Conservation (phyloP, 305 asterid genomes). For the Rubia tinctorum region DNA sequence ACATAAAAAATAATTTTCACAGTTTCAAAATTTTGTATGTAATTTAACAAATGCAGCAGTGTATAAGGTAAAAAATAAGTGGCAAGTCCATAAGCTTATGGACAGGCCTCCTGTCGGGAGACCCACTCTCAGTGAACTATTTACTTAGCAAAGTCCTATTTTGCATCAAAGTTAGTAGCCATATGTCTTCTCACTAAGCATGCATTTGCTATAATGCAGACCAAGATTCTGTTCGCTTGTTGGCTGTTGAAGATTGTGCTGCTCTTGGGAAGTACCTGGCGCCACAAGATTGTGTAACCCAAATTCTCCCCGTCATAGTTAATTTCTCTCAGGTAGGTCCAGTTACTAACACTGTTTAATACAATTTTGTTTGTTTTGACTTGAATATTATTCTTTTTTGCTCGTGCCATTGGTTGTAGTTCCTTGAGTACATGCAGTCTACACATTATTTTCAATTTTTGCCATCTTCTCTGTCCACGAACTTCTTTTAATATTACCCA, state of each 20-base stretch:
- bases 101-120: too few relatives aligned
- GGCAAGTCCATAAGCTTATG: too few relatives aligned
- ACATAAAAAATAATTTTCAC: too few relatives aligned
- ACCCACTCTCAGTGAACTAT: not conserved
- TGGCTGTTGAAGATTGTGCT: slow-evolving; percentile 46
- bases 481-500: not conserved
- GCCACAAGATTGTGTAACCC: slow-evolving; percentile 41
- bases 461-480: not conserved
- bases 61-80: too few relatives aligned
- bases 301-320: slow-evolving; percentile 39
- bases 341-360: not conserved
- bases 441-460: not conserved
- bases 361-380: not conserved
- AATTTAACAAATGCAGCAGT: too few relatives aligned
- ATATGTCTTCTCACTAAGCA: not conserved
- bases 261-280: slow-evolving; percentile 39
- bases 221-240: slow-evolving; percentile 40
- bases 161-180: not conserved
- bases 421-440: not conserved
- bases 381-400: not conserved
- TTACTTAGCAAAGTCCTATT: not conserved
- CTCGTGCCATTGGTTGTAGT: not conserved
- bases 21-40: too few relatives aligned
- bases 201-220: slow-evolving; percentile 19
- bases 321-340: slow-evolving; percentile 38